Percentiles rank a stretch among this genome's conserved stretches.
phyloP scores from a whole-genome alignment of 768 basidiomycete genomes.

The Boletellus sp. region DNA sequence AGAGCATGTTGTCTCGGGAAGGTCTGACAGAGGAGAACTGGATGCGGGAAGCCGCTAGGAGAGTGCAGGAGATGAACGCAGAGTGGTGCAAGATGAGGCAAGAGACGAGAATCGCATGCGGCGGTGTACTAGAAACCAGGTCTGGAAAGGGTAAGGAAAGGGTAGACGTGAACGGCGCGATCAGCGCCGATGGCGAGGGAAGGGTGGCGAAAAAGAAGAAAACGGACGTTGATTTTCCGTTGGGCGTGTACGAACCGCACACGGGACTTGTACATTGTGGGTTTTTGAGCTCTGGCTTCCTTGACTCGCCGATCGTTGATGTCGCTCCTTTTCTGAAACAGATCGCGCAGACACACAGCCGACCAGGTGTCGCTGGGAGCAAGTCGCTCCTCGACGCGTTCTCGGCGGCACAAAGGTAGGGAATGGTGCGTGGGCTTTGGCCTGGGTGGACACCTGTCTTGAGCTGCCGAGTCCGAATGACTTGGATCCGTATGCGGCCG shows the following conservation, averaged over 20 bases:
- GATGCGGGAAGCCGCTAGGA: slow-evolving; percentile 78
- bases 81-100: slow-evolving; percentile 60
- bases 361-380: slow-evolving; percentile 58
- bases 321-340: slow-evolving; percentile 25
- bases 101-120: slow-evolving; percentile 49
- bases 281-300: slow-evolving; percentile 23
- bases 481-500: slow-evolving; percentile 15
- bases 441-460: slow-evolving; percentile 64
- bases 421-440: slow-evolving; percentile 75
- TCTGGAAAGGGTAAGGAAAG: slow-evolving; percentile 31
- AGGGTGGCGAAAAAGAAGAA: slow-evolving; percentile 23
- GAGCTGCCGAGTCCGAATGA: slow-evolving; percentile 28
- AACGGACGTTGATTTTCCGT: slow-evolving; percentile 39
- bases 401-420: slow-evolving; percentile 74
- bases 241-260: slow-evolving; percentile 83
- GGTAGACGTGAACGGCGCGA: slow-evolving; percentile 29
- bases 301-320: slow-evolving; percentile 3
- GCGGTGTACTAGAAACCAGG: slow-evolving; percentile 40
- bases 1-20: slow-evolving; percentile 72
- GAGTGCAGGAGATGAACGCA: slow-evolving; percentile 58
- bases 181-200: slow-evolving; percentile 29
- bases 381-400: slow-evolving; percentile 47
- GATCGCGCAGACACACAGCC: slow-evolving; percentile 81
- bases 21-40: slow-evolving; percentile 88
- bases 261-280: slow-evolving; percentile 69